phyloP scores from a whole-genome alignment of 2,329 filamentous ascomycete species.

The Nannizziopsis barbatae region DNA sequence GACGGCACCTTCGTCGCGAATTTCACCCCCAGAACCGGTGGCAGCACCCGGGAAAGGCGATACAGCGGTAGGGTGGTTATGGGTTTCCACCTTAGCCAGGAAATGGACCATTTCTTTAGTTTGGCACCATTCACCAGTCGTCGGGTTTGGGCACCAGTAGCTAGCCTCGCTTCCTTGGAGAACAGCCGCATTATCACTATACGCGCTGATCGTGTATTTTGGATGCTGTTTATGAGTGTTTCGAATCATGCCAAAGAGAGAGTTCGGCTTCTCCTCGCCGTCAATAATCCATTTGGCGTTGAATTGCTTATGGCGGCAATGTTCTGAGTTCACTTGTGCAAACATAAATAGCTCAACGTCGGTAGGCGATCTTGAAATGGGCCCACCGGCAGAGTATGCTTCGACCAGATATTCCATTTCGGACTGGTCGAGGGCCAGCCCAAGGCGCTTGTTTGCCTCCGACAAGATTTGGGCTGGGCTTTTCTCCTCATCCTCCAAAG shows the following conservation, averaged over 20 bases:
- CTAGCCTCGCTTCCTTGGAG: conserved; percentile 59
- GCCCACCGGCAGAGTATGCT: conserved; percentile 55
- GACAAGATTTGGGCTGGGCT: conserved; percentile 62
- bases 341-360: conserved; percentile 99
- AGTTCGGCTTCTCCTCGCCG: conserved; percentile 64
- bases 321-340: conserved; percentile 96
- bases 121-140: conserved; percentile 76
- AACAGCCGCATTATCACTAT: conserved; percentile 97
- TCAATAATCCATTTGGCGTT: conserved; percentile 96
- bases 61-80: conserved; percentile 94
- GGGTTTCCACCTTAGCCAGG: conserved; percentile 90
- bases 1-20: conserved; percentile 88
- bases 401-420: conserved; percentile 94
- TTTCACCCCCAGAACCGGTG: conserved; percentile 90
- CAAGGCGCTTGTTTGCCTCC: conserved; percentile 71
- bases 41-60: conserved; percentile 88
- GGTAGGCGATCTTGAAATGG: conserved; percentile 53
- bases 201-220: conserved; percentile 79
- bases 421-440: conserved; percentile 72
- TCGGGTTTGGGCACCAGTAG: conserved; percentile 79
- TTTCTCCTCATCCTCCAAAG: conserved; percentile 55
- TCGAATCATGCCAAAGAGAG: conserved; percentile 89
- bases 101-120: conserved; percentile 79
- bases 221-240: conserved; percentile 77
- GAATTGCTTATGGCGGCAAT: conserved; percentile 82